Base-by-base conservation (phyloP, 1,284 basidiomycete species). In the Cryptococcus sp. region DNA sequence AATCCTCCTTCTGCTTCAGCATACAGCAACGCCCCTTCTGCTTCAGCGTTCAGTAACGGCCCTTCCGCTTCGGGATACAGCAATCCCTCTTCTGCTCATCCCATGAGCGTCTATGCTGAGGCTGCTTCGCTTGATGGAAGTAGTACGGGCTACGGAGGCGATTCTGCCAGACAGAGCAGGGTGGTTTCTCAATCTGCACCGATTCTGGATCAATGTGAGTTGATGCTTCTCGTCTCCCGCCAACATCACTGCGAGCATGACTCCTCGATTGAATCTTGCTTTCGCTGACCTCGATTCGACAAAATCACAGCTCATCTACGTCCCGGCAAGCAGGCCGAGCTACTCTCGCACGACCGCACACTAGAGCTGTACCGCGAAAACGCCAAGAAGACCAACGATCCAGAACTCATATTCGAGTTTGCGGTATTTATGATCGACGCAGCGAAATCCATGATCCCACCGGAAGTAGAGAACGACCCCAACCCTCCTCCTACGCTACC, bases 391-490 rank as follows among this genome's bases (percentile, higher is more conserved):
- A 96, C 93, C 0, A 93, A 97, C 81, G 93, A 99, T 78, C 94
- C 95, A 0, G 91, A 96, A 75, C 83, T 97, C 59, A 95, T 95
- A 76, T 99, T 95, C 81, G 95, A 99, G 78, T 95, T 99, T 69
- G 92, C 94, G 53, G 92, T 95, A 16, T 98, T 99, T 82, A 94
- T 97, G 90, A 89, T 99, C 71, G 96, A 98, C 74, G 91, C 94
- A 39, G 88, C 90, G 55, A 94, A 94, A 79, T 87, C 87, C 1
- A 85, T 91, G 77, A 73, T 76, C 41, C 44, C 65, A 49, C 57
- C 57, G 45, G 62, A 61, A 42, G 53, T 56, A 7, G 55, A 66
- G 20, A 59, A 56, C 23, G 62, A 66, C n/a, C 51, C 65, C 3
- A 61, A 60, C 54, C 50, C 61, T 10, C 41, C 59, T 15, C 64